Evolutionary conservation across 768 basidiomycete species (phyloP).

Genomic region (Tricholoma hemisulphureum): DNA sequence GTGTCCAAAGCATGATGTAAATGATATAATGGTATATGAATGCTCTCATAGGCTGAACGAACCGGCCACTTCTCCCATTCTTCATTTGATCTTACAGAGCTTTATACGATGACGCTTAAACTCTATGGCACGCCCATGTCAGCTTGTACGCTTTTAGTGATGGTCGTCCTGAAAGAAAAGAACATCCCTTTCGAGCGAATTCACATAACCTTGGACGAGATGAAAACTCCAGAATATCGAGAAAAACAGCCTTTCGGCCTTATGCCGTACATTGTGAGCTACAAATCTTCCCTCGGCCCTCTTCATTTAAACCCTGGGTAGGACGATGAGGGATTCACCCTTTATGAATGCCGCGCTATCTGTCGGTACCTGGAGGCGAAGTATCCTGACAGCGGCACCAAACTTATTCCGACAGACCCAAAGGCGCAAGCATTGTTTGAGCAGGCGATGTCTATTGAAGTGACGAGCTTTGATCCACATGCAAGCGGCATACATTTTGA

Average conservation of each 20-base stretch:
- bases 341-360: conserved; percentile 49
- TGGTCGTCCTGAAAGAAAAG: conserved; percentile 44
- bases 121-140: conserved; percentile 41
- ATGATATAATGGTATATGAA: too few relatives aligned
- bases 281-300: background rate
- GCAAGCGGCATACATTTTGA: conserved; percentile 44
- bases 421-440: conserved; percentile 47
- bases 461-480: conserved; percentile 49
- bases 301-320: background rate
- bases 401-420: conserved; percentile 45
- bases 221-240: conserved; percentile 37
- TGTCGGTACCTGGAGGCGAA: conserved; percentile 49
- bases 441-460: conserved; percentile 52
- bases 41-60: too few relatives aligned
- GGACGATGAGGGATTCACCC: conserved; percentile 21
- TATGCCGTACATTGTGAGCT: conserved; percentile 26
- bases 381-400: conserved; percentile 46
- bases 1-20: too few relatives aligned
- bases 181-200: conserved; percentile 47
- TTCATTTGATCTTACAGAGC: too few relatives aligned
- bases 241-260: conserved; percentile 54
- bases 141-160: conserved; percentile 48
- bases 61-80: too few relatives aligned
- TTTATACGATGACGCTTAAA: conserved; percentile 46
- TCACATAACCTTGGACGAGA: conserved; percentile 37